These are phyloP conservation scores for Nidula microcarpa DNA, from an alignment of 768 basidiomycete genomes.

Conservation along the genomic window DNA sequence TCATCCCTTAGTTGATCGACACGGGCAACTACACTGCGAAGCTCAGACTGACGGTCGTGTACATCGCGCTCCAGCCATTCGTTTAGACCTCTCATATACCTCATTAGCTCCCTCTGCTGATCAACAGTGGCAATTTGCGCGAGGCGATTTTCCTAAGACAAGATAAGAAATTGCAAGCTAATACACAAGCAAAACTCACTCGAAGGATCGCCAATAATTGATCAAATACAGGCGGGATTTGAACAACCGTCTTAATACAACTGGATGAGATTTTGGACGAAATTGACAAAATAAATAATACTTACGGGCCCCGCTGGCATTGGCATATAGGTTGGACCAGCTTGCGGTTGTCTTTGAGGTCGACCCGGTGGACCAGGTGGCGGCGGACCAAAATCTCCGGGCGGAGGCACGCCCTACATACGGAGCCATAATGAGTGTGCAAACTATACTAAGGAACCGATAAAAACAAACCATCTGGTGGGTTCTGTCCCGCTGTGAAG, in stretches of 20 bases:
- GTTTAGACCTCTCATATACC: slow-evolving; percentile 75
- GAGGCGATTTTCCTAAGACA: slow-evolving; percentile 64
- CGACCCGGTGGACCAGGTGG: slow-evolving; percentile 11
- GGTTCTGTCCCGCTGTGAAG: slow-evolving; percentile 4
- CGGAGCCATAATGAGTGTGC: background rate
- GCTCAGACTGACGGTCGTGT: slow-evolving; percentile 70
- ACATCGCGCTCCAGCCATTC: slow-evolving; percentile 81
- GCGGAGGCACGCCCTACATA: background rate
- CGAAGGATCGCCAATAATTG: slow-evolving; percentile 67
- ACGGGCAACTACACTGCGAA: slow-evolving; percentile 61
- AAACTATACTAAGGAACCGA: too few species aligned
- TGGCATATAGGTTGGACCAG: slow-evolving; percentile 30
- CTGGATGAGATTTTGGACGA: slow-evolving; percentile 1
- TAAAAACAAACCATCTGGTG: background rate
- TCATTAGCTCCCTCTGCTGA: slow-evolving; percentile 76
- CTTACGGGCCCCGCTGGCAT: slow-evolving; percentile 57
- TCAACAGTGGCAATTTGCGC: slow-evolving; percentile 74
- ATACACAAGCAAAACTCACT: slow-evolving; percentile 30
- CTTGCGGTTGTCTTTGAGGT: slow-evolving; percentile 12
- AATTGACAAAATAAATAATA: slow-evolving; percentile 3
- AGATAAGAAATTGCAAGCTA: slow-evolving; percentile 4
- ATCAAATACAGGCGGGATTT: slow-evolving; percentile 61
- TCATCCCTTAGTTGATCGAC: slow-evolving; percentile 47
- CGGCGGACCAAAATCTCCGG: background rate
- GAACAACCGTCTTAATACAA: slow-evolving; percentile 48